Base-by-base conservation (phyloP, 768 basidiomycete species). In the Mycena vulgaris region DNA sequence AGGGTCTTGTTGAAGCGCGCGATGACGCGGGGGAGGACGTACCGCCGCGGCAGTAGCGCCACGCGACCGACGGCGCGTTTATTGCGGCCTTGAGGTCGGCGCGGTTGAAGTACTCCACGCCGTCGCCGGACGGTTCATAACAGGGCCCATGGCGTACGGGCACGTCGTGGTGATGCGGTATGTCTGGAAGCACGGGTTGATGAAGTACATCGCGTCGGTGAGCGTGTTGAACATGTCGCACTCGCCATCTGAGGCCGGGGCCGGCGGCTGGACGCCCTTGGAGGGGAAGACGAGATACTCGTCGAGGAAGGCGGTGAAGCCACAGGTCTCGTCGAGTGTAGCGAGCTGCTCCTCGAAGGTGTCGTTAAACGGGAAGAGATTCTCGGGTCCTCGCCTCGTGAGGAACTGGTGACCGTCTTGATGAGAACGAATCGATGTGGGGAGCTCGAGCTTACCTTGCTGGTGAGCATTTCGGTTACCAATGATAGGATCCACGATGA, bases 1-100 rank as follows among this genome's bases (percentile, higher is more conserved):
- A 63, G 48, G 16, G 49, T 52, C 27, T 63, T 63, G 27, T 63
- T 63, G 25, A 63, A 11, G 4, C 61, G 48, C 23, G 52, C 61
- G 33, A 63, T 63, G 11, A 63, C 49, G 6, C 49, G 33, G 8
- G 51, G 51, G 28, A 63, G 61, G 23, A 52, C 35, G 14, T n/a
- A 0, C 28, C 49, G 8, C 49, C 61, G 2, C 16, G 2, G 19
- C 61, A 52, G 27, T 35, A 9, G 7, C 1, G 2, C 49, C 61
- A 63, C 1, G 6, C 0, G 7, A 16, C 35, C 33, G 16, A 35
- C 3, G 61, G 61, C 8, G 49, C 37, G 37, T 63, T 52, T 16
- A 63, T 52, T 16, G 37, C 61, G 1, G 33, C 27, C 16, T 63
- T 25, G 3, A 52, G 35, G 25, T 63, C 61, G 14, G 49, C 3